These are phyloP conservation scores for Stylosanthes scabra DNA, from an alignment of 331 rosid genomes.

Conservation along the genomic window DNA sequence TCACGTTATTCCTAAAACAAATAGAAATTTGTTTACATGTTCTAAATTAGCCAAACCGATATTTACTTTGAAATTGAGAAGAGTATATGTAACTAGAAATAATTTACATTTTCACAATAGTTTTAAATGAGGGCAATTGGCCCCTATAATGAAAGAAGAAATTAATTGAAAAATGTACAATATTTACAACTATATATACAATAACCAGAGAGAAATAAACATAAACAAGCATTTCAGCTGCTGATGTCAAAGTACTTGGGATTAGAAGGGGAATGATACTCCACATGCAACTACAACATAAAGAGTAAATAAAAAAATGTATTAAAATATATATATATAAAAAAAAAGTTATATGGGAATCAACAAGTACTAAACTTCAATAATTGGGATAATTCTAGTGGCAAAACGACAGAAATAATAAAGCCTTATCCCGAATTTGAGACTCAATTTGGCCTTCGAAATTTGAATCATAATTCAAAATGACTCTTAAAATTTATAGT, in stretches of 20 bases:
- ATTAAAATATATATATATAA: neutral
- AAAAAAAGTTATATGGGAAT: neutral
- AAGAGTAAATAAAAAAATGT: constrained; percentile 1
- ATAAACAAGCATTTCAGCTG: constrained; percentile 50
- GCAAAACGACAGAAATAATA: no score
- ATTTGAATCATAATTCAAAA: no score
- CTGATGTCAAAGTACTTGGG: constrained; percentile 79
- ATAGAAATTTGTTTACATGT: no score
- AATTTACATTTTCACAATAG: constrained; percentile 37
- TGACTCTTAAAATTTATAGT: no score
- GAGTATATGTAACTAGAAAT: constrained; percentile 19
- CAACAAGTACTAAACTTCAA: neutral
- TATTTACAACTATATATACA: constrained; percentile 40
- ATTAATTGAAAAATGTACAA: constrained; percentile 50
- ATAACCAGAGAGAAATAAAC: constrained; percentile 16
- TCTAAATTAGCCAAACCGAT: no score
- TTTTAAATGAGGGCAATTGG: constrained; percentile 41
- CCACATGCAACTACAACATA: constrained; percentile 75
- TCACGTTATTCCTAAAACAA: no score
- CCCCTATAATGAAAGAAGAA: constrained; percentile 34
- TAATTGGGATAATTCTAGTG: neutral
- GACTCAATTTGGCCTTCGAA: no score
- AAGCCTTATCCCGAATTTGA: no score
- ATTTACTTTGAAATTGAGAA: no score
- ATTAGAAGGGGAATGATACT: constrained; percentile 82